phyloP scores from a whole-genome alignment of 257 asterid species.

The Salvia rosmarinus region DNA sequence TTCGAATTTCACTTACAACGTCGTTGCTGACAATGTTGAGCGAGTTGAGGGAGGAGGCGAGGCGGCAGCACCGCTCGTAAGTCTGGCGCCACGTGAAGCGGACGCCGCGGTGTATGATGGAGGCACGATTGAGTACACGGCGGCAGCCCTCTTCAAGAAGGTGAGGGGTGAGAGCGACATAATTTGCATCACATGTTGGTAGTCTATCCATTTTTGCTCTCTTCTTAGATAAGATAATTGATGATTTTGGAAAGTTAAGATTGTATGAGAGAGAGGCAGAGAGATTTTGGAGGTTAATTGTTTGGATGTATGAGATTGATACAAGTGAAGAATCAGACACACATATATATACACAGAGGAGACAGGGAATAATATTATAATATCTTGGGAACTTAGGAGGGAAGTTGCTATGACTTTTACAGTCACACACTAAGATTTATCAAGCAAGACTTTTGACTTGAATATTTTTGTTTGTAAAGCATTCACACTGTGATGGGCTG shows the following conservation, averaged over 20 bases:
- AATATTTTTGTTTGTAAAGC: neutral
- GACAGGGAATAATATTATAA: neutral
- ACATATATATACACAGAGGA: neutral
- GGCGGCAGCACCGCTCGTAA: constrained; percentile 67
- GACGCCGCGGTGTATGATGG: constrained; percentile 53
- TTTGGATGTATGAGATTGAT: too few species aligned
- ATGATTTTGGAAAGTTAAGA: neutral
- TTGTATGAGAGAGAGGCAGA: neutral
- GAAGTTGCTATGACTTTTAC: constrained; percentile 43
- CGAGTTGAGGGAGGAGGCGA: constrained; percentile 67
- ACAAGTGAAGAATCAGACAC: neutral
- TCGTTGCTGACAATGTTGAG: constrained; percentile 56
- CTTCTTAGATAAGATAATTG: neutral
- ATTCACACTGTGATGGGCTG: constrained; percentile 58
- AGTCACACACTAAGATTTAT: neutral
- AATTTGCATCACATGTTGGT: constrained; percentile 75
- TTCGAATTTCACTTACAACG: constrained; percentile 53
- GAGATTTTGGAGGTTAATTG: neutral
- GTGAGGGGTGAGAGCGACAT: constrained; percentile 66
- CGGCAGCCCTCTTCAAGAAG: constrained; percentile 69
- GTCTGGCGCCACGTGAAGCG: constrained; percentile 79
- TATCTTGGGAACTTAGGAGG: constrained; percentile 20
- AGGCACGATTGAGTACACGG: constrained; percentile 56
- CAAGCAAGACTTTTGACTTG: constrained; percentile 47
- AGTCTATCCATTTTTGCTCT: constrained; percentile 48